Percentiles rank a stretch among this genome's conserved stretches.
These are phyloP conservation scores for Sclerotinia glacialis DNA, from an alignment of 2,329 filamentous ascomycete species.

Conservation along the genomic window DNA sequence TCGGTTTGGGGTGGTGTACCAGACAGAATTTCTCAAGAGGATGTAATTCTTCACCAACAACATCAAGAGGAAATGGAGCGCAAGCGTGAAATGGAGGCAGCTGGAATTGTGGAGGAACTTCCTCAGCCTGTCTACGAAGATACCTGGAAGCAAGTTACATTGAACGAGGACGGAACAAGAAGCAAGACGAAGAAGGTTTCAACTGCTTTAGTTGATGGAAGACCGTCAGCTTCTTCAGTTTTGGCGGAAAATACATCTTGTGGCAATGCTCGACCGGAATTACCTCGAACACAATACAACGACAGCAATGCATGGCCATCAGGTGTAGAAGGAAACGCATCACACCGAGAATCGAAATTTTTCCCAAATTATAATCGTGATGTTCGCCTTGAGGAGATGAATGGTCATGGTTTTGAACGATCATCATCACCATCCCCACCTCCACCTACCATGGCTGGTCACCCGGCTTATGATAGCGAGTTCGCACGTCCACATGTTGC, in stretches of 20 bases:
- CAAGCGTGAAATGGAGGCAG: conserved; percentile 31
- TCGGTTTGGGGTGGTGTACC: conserved; percentile 32
- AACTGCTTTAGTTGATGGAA: conserved; percentile 29
- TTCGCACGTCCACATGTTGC: conserved; percentile 63
- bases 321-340: conserved; percentile 34
- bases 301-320: conserved; percentile 36
- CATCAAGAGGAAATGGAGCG: conserved; percentile 31
- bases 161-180: conserved; percentile 38
- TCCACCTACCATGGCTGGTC: conserved; percentile 66
- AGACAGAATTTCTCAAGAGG: conserved; percentile 33
- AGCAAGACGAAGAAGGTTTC: conserved; percentile 31
- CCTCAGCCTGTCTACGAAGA: conserved; percentile 34
- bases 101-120: conserved; percentile 29
- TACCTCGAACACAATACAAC: conserved; percentile 33
- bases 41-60: conserved; percentile 29
- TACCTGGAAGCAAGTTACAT: conserved; percentile 36
- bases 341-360: conserved; percentile 56
- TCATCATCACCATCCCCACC: conserved; percentile 63
- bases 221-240: conserved; percentile 23
- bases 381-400: conserved; percentile 43
- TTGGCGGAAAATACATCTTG: conserved; percentile 28
- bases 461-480: conserved; percentile 71
- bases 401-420: conserved; percentile 39
- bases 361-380: conserved; percentile 52
- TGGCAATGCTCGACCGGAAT: conserved; percentile 24